Evolutionary conservation across 805 yeast genomes (phyloP), one percentile per base, ranked within the genome.

Genomic region (Blastobotrys chiropterorum): DNA sequence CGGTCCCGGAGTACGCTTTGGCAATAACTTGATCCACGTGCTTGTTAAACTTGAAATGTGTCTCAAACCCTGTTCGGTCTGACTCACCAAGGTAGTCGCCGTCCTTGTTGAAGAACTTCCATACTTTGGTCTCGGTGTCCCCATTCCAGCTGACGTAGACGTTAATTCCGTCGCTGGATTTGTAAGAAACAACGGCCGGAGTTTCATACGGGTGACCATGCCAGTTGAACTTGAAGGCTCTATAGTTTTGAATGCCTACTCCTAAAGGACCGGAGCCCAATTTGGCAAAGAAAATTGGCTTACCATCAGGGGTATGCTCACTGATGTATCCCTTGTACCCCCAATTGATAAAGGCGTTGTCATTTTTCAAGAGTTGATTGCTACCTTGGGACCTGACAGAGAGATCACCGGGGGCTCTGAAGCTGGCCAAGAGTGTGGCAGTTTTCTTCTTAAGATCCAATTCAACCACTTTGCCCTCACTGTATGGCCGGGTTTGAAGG

Each of bases 111-210:
- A 21, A 49, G 30, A 52, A 50, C 34, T 38, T 43, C 54, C 54
- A 52, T 15, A 22, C 31, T 11, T 31, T 30, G 7, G 54, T 52
- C 19, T 52, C 55, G n/a, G 55, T 52, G 38, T 49, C 55, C 6
- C 55, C 55, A 46, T 52, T 52, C 55, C 55, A 52, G 44, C 53
- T 49, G n/a, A 52, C 47, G 19, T 38, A 52, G 15, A 49, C 38
- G 15, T 19, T 26, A 14, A 53, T 44, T n/a, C 26, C 44, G 21
- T 26, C n/a, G 13, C 38, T 40, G 11, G n/a, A 15, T 38, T 14
- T 26, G n/a, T 19, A 16, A 6, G 41, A 16, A 17, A 31, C 53
- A 13, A 52, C 44, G 19, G 55, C 49, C 3, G 55, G 55, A 8
- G 49, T 53, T 34, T 52, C 53, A 15, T 41, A 26, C 26, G 55